Evolutionary conservation across 306 rosid genomes (phyloP).

Genomic region (Medicago ruthenica): DNA sequence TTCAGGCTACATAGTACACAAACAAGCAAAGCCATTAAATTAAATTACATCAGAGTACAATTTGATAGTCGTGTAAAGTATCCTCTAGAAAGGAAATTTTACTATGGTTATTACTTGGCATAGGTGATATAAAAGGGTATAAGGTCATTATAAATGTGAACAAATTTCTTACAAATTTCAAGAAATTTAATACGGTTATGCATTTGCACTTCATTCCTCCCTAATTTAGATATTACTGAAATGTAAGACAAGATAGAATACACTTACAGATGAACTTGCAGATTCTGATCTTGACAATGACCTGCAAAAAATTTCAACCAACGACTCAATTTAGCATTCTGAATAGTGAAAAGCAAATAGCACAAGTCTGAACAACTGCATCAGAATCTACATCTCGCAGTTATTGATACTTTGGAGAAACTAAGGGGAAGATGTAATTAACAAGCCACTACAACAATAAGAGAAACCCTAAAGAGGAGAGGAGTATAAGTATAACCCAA

Average conservation of each 20-base stretch:
- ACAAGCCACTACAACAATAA: too few species aligned
- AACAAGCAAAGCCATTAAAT: too few species aligned
- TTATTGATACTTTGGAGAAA: slow-evolving; percentile 39
- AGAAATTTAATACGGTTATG: background rate
- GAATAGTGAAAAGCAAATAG: slow-evolving; percentile 10
- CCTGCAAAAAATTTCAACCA: slow-evolving; percentile 56
- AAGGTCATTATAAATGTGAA: too few species aligned
- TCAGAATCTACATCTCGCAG: slow-evolving; percentile 36
- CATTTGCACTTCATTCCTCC: background rate
- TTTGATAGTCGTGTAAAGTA: too few species aligned
- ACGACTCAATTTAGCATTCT: slow-evolving; percentile 38
- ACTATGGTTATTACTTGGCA: too few species aligned
- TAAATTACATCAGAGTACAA: too few species aligned
- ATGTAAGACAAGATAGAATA: slow-evolving; percentile 3
- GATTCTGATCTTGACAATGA: slow-evolving; percentile 63
- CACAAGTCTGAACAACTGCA: background rate
- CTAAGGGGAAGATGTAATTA: slow-evolving; percentile 12
- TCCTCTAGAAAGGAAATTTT: too few species aligned
- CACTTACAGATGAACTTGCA: slow-evolving; percentile 61
- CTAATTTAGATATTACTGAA: slow-evolving; percentile 3
- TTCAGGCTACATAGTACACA: too few species aligned
- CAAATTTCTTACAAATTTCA: background rate
- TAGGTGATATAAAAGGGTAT: too few species aligned
- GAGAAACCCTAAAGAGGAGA: slow-evolving; percentile 42
- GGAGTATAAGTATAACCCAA: slow-evolving; percentile 40